phyloP scores from a whole-genome alignment of 306 rosid species.

The Ormosia semicastrata region DNA sequence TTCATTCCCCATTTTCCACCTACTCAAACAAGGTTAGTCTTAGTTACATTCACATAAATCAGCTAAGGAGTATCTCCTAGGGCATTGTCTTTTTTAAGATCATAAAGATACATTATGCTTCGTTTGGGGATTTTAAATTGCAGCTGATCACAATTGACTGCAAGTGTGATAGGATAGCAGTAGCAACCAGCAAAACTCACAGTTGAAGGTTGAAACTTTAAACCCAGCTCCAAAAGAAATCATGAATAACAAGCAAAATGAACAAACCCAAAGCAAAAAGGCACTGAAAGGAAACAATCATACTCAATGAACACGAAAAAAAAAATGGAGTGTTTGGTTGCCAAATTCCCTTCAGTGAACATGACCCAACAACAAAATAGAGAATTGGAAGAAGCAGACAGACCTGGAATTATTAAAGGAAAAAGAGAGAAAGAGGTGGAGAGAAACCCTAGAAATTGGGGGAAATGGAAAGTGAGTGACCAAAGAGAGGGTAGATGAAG shows the following conservation, averaged over 20 bases:
- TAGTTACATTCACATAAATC: background rate
- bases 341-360: background rate
- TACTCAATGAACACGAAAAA: background rate
- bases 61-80: background rate
- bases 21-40: background rate
- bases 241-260: background rate
- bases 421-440: background rate
- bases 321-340: background rate
- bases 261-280: background rate
- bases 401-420: background rate
- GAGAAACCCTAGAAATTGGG: slow-evolving; percentile 38
- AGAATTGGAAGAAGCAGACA: background rate
- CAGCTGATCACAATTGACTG: background rate
- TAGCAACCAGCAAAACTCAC: background rate
- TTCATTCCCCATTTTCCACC: slow-evolving; percentile 17
- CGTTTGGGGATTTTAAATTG: background rate
- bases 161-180: background rate
- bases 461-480: background rate
- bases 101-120: background rate
- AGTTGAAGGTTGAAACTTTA: background rate
- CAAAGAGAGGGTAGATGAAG: background rate
- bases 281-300: background rate
- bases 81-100: background rate
- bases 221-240: background rate
- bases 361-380: background rate